These are phyloP conservation scores for Diutina mesorugosa DNA, from an alignment of 1,139 yeast genomes.

Conservation along the genomic window DNA sequence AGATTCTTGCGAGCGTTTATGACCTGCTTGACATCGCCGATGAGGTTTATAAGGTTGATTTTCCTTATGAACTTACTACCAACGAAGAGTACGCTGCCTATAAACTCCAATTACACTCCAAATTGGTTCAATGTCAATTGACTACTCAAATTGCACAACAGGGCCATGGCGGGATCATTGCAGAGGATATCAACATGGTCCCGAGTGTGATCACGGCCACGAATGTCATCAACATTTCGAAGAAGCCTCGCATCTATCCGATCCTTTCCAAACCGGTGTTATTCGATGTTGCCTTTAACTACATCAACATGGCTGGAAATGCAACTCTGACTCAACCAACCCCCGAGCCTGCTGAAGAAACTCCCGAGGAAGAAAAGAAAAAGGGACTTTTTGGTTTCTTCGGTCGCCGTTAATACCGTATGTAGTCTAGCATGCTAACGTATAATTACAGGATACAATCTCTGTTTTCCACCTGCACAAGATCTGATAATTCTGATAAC, in stretches of 20 bases:
- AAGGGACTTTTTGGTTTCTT: constrained; percentile 35
- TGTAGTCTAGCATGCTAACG: neutral
- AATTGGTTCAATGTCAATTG: constrained; percentile 31
- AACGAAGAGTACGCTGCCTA: constrained; percentile 21
- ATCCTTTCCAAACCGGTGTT: constrained; percentile 75
- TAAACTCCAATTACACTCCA: constrained; percentile 13
- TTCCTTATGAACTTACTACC: constrained; percentile 26
- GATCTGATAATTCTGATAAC: too few species aligned
- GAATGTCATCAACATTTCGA: constrained; percentile 15
- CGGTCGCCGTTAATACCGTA: constrained; percentile 10
- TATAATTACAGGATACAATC: neutral
- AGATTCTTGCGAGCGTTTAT: constrained; percentile 29
- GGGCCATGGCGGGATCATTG: constrained; percentile 9
- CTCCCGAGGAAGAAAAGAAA: constrained; percentile 15
- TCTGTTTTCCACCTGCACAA: neutral
- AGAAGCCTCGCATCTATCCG: constrained; percentile 34
- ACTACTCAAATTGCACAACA: constrained; percentile 22
- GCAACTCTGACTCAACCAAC: constrained; percentile 3
- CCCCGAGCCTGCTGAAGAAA: constrained; percentile 4
- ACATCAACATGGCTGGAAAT: constrained; percentile 19
- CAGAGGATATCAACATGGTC: constrained; percentile 38
- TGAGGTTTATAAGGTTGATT: constrained; percentile 14
- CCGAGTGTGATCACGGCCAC: constrained; percentile 24
- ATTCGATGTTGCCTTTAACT: constrained; percentile 81
- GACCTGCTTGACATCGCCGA: constrained; percentile 9